These are phyloP conservation scores for Aphanomyces euteiches DNA, from an alignment of 352 stramenopile species.

Conservation along the genomic window DNA sequence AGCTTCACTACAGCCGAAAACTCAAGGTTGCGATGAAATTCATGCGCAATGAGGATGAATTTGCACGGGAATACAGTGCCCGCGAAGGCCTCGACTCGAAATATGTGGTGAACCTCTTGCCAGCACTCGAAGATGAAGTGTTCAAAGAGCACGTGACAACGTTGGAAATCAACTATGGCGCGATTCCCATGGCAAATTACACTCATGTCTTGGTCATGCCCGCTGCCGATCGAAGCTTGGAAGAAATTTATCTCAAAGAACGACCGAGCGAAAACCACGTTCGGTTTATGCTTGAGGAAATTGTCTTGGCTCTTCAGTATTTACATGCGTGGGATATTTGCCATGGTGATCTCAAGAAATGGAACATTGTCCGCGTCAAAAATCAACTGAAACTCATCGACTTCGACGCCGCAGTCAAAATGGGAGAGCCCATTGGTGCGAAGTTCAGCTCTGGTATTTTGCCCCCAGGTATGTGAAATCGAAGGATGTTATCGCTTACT, in stretches of 20 bases:
- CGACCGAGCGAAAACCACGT: background rate
- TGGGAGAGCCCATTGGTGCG: background rate
- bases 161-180: background rate
- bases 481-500: background rate
- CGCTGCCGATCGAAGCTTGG: background rate
- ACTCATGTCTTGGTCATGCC: constrained; percentile 9
- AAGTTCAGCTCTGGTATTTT: constrained; percentile 32
- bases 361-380: constrained; percentile 29
- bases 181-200: background rate
- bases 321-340: constrained; percentile 9
- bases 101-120: background rate
- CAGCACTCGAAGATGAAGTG: background rate
- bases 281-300: background rate
- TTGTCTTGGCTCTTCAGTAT: background rate
- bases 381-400: constrained; percentile 30
- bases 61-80: background rate
- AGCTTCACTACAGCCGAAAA: background rate
- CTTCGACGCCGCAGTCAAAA: constrained; percentile 21
- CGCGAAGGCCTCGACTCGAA: background rate
- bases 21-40: constrained; percentile 15
- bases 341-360: constrained; percentile 34
- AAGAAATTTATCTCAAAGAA: constrained; percentile 9
- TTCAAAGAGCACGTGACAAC: background rate
- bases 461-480: constrained; percentile 15
- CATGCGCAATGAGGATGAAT: background rate